Evolutionary conservation across 345 rosid species (phyloP), one percentile per base, ranked within the genome.

Genomic region (Carallia brachiata): DNA sequence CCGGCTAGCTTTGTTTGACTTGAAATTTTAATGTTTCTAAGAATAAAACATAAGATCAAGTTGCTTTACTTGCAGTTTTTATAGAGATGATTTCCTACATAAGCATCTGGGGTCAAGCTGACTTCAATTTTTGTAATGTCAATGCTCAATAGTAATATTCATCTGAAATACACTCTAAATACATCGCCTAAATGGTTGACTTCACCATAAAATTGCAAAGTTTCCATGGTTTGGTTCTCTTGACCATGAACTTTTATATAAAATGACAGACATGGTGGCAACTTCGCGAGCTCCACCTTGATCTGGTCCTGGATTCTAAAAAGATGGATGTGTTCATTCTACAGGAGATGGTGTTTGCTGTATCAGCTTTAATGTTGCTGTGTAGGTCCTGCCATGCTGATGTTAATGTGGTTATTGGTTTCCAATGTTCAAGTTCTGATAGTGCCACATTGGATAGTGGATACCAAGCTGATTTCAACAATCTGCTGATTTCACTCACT

Each of bases 401-500:
- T 62, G 66, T 34, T 12, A 78, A 80, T 61, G 53, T 63, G 61
- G 2, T 40, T 44, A 8, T 62, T 36, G 78, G 75, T 62, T 65
- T 10, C 50, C 69, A 63, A 5, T 82, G 83, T 57, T 72, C 82
- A 30, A 70, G 57, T 18, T 52, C 67, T 48, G 77, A 75, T 36
- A 72, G 75, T 27, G 63, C 75, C 37, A 74, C 82, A 18, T 2
- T 67, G 2, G 70, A 66, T 6, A 67, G 31, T 47, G 68, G 77
- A 31, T 80, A 70, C 77, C 71, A 57, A 55, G 39, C 59, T 67
- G 72, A 77, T 67, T 77, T 82, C 10, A 67, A 44, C 47, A 71
- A 60, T n/a, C 69, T 81, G 5, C 31, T 79, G 44, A 36, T 37
- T 65, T 78, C 76, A 6, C 76, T 85, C 1, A 66, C 77, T 17